phyloP scores from a whole-genome alignment of 164 flowering plant species.

The Liquidambar formosana region DNA sequence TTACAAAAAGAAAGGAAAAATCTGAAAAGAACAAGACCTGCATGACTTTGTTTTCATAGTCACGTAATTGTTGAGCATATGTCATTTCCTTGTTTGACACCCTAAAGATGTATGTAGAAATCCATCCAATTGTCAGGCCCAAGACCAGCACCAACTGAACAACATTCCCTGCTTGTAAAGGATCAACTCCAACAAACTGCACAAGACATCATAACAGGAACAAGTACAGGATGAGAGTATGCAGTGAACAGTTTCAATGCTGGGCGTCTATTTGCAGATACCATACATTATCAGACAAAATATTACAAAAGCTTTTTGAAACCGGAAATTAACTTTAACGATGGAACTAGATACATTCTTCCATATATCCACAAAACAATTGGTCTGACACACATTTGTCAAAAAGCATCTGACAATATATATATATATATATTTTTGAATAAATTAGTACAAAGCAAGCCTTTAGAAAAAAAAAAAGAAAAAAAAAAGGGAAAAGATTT shows the following conservation, averaged over 20 bases:
- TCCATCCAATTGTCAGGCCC: slow-evolving; percentile 94
- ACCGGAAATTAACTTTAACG: too few relatives aligned
- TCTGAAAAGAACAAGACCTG: slow-evolving; percentile 40
- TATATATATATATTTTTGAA: not conserved
- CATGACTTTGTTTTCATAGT: slow-evolving; percentile 91
- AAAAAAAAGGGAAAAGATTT: too few relatives aligned
- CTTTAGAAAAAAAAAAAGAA: not conserved
- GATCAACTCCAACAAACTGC: slow-evolving; percentile 88
- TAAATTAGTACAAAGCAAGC: not conserved
- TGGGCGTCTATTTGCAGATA: not conserved
- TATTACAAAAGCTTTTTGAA: too few relatives aligned
- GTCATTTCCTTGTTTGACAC: slow-evolving; percentile 97
- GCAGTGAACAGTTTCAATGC: not conserved
- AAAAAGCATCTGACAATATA: not conserved
- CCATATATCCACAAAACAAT: not conserved
- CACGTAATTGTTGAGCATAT: slow-evolving; percentile 87
- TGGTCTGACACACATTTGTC: not conserved
- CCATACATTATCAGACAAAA: not conserved
- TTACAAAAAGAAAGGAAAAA: not conserved
- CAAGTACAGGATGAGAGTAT: not conserved
- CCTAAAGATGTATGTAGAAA: slow-evolving; percentile 84
- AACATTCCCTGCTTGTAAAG: slow-evolving; percentile 89
- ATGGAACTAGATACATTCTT: not conserved
- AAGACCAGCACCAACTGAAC: slow-evolving; percentile 87
- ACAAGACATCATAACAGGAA: slow-evolving; percentile 13